Conservation (phyloP, 2,329 filamentous ascomycete species). For the Podosphaera aphanis region DNA sequence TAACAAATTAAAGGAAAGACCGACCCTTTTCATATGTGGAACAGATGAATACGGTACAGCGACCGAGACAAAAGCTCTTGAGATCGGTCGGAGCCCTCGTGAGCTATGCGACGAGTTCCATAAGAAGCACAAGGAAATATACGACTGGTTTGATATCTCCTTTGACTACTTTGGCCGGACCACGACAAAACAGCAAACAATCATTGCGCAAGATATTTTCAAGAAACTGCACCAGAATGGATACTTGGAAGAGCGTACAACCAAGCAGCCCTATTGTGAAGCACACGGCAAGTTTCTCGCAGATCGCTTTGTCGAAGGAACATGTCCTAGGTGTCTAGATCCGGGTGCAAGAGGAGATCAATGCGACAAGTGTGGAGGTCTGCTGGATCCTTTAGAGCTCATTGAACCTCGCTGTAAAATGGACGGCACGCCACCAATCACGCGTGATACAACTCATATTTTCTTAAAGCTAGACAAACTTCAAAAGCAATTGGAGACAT, state of each 20-base stretch:
- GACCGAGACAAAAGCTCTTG: slow-evolving; percentile 83
- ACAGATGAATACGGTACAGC: slow-evolving; percentile 91
- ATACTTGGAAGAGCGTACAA: slow-evolving; percentile 66
- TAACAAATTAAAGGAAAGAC: slow-evolving; percentile 55
- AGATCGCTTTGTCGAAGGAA: slow-evolving; percentile 67
- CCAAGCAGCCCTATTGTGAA: slow-evolving; percentile 77
- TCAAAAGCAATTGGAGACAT: slow-evolving; percentile 52
- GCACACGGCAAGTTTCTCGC: slow-evolving; percentile 54
- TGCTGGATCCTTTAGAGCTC: slow-evolving; percentile 36
- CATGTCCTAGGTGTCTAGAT: slow-evolving; percentile 51
- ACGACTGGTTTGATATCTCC: slow-evolving; percentile 85
- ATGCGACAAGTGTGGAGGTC: slow-evolving; percentile 47
- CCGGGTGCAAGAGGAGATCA: slow-evolving; percentile 50
- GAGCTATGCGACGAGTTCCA: slow-evolving; percentile 86
- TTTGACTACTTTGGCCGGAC: slow-evolving; percentile 94
- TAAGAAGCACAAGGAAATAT: slow-evolving; percentile 69
- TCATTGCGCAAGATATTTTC: slow-evolving; percentile 86
- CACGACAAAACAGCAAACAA: slow-evolving; percentile 67
- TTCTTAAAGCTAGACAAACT: slow-evolving; percentile 73
- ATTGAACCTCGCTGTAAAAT: slow-evolving; percentile 82
- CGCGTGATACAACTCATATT: slow-evolving; percentile 68
- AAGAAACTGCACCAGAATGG: slow-evolving; percentile 68
- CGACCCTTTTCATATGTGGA: slow-evolving; percentile 68
- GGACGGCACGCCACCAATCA: slow-evolving; percentile 59
- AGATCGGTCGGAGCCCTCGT: slow-evolving; percentile 60